Evolutionary conservation across 805 yeast genomes (phyloP).

Genomic region (Schwanniomyces pseudopolymorphus): DNA sequence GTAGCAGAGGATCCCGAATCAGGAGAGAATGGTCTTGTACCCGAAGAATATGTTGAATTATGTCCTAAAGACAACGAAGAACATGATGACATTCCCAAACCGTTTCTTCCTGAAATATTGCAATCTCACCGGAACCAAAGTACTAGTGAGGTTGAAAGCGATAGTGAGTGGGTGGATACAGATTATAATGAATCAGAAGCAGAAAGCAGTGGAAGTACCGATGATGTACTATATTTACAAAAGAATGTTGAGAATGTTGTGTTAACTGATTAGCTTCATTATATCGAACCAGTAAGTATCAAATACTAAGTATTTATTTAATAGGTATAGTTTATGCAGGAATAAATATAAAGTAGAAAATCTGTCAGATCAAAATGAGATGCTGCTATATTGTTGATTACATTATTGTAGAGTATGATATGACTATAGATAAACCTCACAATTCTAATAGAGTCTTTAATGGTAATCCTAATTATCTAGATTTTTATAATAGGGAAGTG

Average conservation of each 20-base stretch:
- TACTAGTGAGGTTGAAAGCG: conserved; percentile 13
- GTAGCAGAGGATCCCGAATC: conserved; percentile 81
- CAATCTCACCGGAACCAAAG: conserved; percentile 17
- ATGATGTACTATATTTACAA: neutral
- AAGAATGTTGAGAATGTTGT: neutral
- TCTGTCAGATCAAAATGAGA: neutral
- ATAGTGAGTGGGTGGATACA: conserved; percentile 21
- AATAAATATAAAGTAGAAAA: neutral
- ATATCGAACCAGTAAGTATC: neutral
- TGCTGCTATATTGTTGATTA: neutral
- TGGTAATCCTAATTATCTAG: conserved; percentile 28
- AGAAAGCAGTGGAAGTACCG: neutral
- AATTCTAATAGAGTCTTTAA: conserved; percentile 14
- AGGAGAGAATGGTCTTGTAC: conserved; percentile 88
- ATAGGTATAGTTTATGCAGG: neutral
- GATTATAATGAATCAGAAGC: conserved; percentile 14
- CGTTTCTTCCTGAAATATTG: conserved; percentile 44
- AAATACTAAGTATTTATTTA: too few relatives aligned
- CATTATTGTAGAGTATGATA: conserved; percentile 1
- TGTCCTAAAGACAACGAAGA: conserved; percentile 27
- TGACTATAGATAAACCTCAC: conserved; percentile 1
- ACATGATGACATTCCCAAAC: conserved; percentile 41
- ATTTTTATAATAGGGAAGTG: conserved; percentile 28
- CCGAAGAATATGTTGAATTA: conserved; percentile 86
- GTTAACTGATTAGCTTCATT: neutral